Base-by-base conservation (phyloP, 2,329 filamentous ascomycete genomes). In the Aspergillus quadricinctus region DNA sequence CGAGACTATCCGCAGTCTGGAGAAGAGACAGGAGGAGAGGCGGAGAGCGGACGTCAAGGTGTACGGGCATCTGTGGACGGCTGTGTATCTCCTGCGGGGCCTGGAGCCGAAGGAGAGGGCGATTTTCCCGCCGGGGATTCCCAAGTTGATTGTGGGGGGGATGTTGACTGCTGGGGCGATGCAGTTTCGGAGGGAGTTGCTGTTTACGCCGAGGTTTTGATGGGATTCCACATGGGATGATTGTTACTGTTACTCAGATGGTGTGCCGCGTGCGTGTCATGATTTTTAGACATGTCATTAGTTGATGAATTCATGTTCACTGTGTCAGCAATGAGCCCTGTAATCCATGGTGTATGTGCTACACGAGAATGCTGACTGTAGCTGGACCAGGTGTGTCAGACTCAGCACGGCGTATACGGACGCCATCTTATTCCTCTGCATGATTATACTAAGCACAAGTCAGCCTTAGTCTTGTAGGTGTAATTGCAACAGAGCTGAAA, bases 121-220 rank as follows among this genome's bases (percentile, higher is more conserved):
- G 19, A 50, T 54, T 31, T 54, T 54, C 25, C 53, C 53, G 25
- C 53, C 53, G 8, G 53, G 53, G 2, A 49, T 54, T 46, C 53
- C 53, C 0, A 50, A 50, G 48, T 5, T 54, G 25, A 35, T 54
- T 19, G 21, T 31, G 23, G 43, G 21, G 46, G 53, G 35, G 35
- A 54, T 54, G 53, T 10, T 54, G 53, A 50, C 53, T 10, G 53
- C 53, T 8, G 53, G 53, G 7, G 53, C 31, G 37, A 27, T 54
- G 31, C 53, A 54, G 53, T 46, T 45, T 50, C 29, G 40, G 3
- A 49, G 51, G 19, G 51, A 53, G 31, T 5, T 53, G 51, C 51
- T 48, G 27, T 53, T 31, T 9, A 27, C 51, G 23, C 51, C 51
- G 17, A 53, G 31, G 21, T 31, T 53, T 43, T 53, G 31, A 28